Evolutionary conservation across 768 basidiomycete genomes (phyloP), one percentile per base, ranked within the genome.

Genomic region (Kwoniella sp.): DNA sequence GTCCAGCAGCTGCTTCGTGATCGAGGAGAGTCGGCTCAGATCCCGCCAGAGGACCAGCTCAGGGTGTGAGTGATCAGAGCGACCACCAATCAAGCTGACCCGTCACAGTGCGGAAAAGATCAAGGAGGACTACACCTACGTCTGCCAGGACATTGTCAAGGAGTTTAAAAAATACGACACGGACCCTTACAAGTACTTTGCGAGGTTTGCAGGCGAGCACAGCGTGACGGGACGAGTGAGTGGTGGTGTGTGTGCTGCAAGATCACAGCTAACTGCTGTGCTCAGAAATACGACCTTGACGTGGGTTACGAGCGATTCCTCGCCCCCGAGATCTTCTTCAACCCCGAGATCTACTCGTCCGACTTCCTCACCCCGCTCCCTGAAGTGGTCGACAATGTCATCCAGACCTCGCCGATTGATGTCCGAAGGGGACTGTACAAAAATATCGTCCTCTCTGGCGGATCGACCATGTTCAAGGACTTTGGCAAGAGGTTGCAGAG

Each of bases 251-350:
- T 8, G 34, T 19, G 7, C 15, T 36, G 34, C 15, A 15, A 8
- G 15, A 15, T 32, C 15, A 32, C 26, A n/a, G n/a, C n/a, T n/a
- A n/a, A n/a, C n/a, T n/a, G n/a, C n/a, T n/a, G n/a, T n/a, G n/a
- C 23, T 50, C 69, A 92, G 91, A 88, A 90, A 87, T 96, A 99
- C 77, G 75, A 80, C 17, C 78, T 98, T 41, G 93, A 99, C 66
- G 84, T 99, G 52, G 95, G 95, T 17, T 98, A 96, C 76, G 95
- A 98, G 75, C 89, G 95, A 22, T 99, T 99, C 82, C 84, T 98
- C 46, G 95, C 93, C 5, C 92, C 95, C 5, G 95, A 98, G 75
- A 95, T 98, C 67, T 98, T 98, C 79, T 98, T 96, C 82, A 98
- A 98, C 77, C 95, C 95, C 12, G 93, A 99, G 75, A 96, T 99